Evolutionary conservation across 371 early-diverging fungal species (phyloP), one percentile per base, ranked within the genome.

Genomic region (Gilbertella persicaria): DNA sequence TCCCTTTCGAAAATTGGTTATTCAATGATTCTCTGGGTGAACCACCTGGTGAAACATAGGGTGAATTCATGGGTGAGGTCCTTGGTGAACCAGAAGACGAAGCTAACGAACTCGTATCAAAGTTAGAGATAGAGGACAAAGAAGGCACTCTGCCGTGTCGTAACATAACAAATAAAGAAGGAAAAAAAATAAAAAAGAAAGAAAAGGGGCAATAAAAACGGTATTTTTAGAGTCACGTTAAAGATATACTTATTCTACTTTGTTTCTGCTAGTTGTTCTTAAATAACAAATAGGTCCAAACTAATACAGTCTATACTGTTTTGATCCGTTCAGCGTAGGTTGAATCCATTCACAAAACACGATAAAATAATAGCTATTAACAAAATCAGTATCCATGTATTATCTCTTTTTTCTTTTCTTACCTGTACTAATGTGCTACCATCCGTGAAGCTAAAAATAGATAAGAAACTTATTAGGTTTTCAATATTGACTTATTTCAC

Each of bases 381-480:
- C 14, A 16, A 24, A 13, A 43, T 14, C 3, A 16, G 16, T 30
- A 8, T 38, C 17, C 49, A 10, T 41, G 17, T 29, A 14, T 38
- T 12, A 1, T 12, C 13, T 23, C 13, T 3, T 39, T 25, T 28
- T 44, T 19, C 19, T 26, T 40, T 17, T 16, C 35, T 48, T 62
- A 70, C 73, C 62, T 48, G 75, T 75, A 16, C 69, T 67, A 50
- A 91, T 78, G 64, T 92, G 92, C 93, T 92, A 92, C 82, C 86
- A 90, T 5, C 87, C 87, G 60, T 92, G 93, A n/a, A 90, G 76
- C 79, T 92, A 84, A 41, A 79, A 70, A 35, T 55, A 45, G 52
- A 37, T n/a, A 37, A 29, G 16, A 43, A 26, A 33, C n/a, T n/a
- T n/a, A n/a, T n/a, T n/a, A 46, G 13, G 33, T 3, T 33, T 33